phyloP scores from a whole-genome alignment of 352 stramenopile genomes.

The Pythium plurisporium region DNA sequence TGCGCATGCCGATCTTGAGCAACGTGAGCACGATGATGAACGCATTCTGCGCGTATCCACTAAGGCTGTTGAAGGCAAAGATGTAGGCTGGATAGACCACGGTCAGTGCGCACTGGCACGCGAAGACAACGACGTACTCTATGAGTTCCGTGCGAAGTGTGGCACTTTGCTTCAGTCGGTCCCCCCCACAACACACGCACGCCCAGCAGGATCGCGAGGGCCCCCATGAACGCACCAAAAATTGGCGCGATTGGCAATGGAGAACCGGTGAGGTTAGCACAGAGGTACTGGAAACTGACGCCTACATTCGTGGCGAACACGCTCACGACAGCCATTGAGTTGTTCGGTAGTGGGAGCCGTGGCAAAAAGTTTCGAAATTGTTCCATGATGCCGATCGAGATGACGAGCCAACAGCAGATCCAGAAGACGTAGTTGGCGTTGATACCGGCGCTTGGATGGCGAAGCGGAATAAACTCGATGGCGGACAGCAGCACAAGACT shows the following conservation, averaged over 20 bases:
- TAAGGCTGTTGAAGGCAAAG: constrained; percentile 12
- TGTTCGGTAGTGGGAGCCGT: constrained; percentile 8
- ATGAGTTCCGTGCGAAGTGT: too few relatives aligned
- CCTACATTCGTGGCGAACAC: constrained; percentile 24
- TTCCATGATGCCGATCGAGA: constrained; percentile 28
- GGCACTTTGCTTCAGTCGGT: too few relatives aligned
- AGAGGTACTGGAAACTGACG: constrained; percentile 21
- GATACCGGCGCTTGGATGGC: constrained; percentile 17
- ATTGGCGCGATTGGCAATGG: constrained; percentile 33
- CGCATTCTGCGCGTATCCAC: not conserved
- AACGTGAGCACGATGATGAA: constrained; percentile 25
- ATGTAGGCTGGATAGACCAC: constrained; percentile 17
- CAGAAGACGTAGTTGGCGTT: constrained; percentile 35
- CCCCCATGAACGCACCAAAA: constrained; percentile 23
- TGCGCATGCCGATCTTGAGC: constrained; percentile 35
- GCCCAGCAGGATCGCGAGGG: constrained; percentile 16
- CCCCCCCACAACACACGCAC: constrained; percentile 29
- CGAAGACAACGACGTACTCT: constrained; percentile 1
- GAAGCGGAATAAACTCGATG: constrained; percentile 26
- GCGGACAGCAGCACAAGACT: constrained; percentile 27
- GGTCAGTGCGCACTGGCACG: not conserved
- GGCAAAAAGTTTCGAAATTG: constrained; percentile 25
- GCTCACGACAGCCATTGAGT: constrained; percentile 4
- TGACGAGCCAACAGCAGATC: constrained; percentile 29
- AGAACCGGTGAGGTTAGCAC: constrained; percentile 31